These are phyloP conservation scores for Pulveroboletus sp. DNA, from an alignment of 768 basidiomycete species.

Conservation along the genomic window DNA sequence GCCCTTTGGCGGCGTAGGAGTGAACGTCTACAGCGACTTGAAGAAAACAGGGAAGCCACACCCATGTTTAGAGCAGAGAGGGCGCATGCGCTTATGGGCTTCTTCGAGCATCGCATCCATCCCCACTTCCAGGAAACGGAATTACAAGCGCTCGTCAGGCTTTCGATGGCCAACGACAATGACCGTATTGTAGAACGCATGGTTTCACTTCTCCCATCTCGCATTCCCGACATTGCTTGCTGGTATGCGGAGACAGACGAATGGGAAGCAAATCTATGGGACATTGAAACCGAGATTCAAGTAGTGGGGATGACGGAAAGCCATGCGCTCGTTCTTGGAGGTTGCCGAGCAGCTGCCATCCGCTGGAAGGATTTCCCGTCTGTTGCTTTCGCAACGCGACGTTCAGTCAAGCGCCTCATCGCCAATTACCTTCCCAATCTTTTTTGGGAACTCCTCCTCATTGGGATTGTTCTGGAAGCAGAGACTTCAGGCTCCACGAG, in stretches of 20 bases:
- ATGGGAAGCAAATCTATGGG: constrained; percentile 18
- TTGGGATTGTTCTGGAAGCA: not conserved
- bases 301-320: constrained; percentile 18
- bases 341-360: constrained; percentile 21
- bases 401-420: constrained; percentile 13
- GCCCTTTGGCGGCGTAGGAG: constrained; percentile 25
- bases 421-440: constrained; percentile 2
- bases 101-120: constrained; percentile 22
- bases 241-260: constrained; percentile 24
- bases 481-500: too few relatives aligned
- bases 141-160: not conserved
- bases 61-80: constrained; percentile 1
- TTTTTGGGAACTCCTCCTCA: constrained; percentile 1
- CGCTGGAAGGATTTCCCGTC: constrained; percentile 24
- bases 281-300: constrained; percentile 16
- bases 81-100: constrained; percentile 27
- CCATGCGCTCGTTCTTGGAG: constrained; percentile 20
- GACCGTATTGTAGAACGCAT: constrained; percentile 22
- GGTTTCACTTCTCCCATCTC: constrained; percentile 17
- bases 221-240: not conserved
- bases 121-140: not conserved
- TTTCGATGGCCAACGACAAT: constrained; percentile 26
- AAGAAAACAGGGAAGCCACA: not conserved
- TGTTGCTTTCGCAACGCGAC: constrained; percentile 11
- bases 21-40: not conserved